Conservation (phyloP, 768 basidiomycete species). For the Scleroderma bovista region DNA sequence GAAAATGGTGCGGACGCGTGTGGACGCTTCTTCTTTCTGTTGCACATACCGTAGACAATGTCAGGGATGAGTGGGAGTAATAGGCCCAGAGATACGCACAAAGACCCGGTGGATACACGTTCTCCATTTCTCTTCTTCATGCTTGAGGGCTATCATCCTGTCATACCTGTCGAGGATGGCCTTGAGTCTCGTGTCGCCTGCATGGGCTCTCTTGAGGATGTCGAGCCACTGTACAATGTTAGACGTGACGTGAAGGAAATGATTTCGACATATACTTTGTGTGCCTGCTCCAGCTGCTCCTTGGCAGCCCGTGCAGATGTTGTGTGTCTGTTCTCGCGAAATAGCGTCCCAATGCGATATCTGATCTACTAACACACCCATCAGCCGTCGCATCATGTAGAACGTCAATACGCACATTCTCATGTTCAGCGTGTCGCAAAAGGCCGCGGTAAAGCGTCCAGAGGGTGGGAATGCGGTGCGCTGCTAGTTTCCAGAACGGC, state of each 20-base stretch:
- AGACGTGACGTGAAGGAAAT: neutral
- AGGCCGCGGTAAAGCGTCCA: slow-evolving; percentile 75
- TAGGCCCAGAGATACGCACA: slow-evolving; percentile 37
- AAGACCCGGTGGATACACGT: slow-evolving; percentile 44
- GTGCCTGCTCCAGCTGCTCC: slow-evolving; percentile 42
- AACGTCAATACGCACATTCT: slow-evolving; percentile 41
- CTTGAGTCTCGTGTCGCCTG: slow-evolving; percentile 45
- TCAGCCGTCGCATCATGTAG: neutral
- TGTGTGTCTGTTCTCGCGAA: slow-evolving; percentile 44
- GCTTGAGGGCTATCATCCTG: slow-evolving; percentile 45
- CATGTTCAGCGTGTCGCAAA: slow-evolving; percentile 47
- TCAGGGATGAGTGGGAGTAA: neutral
- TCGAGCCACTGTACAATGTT: slow-evolving; percentile 50
- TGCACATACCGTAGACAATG: neutral
- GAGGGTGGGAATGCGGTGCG: slow-evolving; percentile 72
- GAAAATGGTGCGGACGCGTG: slow-evolving; percentile 58
- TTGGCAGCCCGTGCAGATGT: slow-evolving; percentile 51
- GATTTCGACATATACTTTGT: slow-evolving; percentile 42
- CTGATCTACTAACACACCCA: slow-evolving; percentile 40
- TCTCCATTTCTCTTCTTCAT: slow-evolving; percentile 45
- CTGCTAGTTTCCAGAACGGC: slow-evolving; percentile 63
- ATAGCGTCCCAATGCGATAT: slow-evolving; percentile 49
- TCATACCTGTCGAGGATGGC: slow-evolving; percentile 53
- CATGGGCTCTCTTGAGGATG: slow-evolving; percentile 45
- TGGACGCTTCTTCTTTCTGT: slow-evolving; percentile 51